phyloP scores from a whole-genome alignment of 495 filamentous ascomycete species.

The Penicillium riverlandense region DNA sequence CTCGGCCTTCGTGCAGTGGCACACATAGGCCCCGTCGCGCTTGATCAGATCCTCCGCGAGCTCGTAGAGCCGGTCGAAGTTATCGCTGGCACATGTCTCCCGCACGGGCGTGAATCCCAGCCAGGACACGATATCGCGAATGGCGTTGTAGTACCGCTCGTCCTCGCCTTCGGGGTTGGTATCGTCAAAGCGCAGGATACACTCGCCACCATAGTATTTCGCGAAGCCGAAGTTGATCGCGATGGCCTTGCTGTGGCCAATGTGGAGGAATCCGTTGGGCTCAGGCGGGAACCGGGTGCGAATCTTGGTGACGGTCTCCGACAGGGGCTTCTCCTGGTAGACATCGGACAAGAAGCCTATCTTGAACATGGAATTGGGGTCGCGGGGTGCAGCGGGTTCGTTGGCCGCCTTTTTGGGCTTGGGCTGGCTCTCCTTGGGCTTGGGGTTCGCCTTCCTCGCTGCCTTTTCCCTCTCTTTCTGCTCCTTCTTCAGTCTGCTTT shows the following conservation, averaged over 20 bases:
- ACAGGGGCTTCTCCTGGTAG: conserved; percentile 62
- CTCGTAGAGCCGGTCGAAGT: conserved; percentile 84
- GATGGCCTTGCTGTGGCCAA: conserved; percentile 96
- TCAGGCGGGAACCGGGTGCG: conserved; percentile 87
- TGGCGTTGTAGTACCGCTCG: conserved; percentile 69
- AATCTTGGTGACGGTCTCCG: conserved; percentile 46
- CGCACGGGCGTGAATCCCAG: conserved; percentile 70
- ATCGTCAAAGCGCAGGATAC: conserved; percentile 66
- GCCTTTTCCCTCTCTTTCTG: conserved; percentile 57
- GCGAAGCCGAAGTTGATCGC: conserved; percentile 96
- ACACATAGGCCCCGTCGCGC: conserved; percentile 69
- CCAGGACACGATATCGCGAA: conserved; percentile 74
- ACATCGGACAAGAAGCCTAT: conserved; percentile 76
- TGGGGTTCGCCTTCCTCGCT: conserved; percentile 47
- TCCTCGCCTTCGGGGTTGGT: conserved; percentile 82
- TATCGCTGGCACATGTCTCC: conserved; percentile 75
- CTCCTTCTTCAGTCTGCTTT: conserved; percentile 60
- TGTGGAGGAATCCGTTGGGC: conserved; percentile 68
- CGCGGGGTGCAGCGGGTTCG: conserved; percentile 27
- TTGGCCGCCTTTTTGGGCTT: conserved; percentile 33
- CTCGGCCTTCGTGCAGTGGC: conserved; percentile 63
- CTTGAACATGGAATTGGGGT: conserved; percentile 74
- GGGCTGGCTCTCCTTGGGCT: conserved; percentile 21
- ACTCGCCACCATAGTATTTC: conserved; percentile 71
- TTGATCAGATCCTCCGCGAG: conserved; percentile 79